A percentile compares a stretch with the other conserved stretches of the same genome.
Evolutionary conservation across 306 rosid genomes (phyloP).

Genomic region (Nissolia schottii): DNA sequence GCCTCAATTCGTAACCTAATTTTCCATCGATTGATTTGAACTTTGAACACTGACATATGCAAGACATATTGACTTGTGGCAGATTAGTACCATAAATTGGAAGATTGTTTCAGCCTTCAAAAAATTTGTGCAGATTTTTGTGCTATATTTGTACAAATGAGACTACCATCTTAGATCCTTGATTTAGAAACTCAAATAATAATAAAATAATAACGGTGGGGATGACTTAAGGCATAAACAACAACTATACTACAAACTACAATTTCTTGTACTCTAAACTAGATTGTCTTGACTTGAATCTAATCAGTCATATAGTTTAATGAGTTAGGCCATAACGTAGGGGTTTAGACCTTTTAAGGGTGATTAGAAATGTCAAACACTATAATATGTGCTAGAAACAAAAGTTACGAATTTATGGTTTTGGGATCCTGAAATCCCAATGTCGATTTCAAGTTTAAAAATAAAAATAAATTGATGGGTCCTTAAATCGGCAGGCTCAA

Average conservation of each 20-base stretch:
- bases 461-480: no score
- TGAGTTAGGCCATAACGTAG: conserved; percentile 20
- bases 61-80: conserved; percentile 7
- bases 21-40: conserved; percentile 26
- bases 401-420: no score
- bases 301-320: not conserved
- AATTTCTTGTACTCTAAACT: conserved; percentile 22
- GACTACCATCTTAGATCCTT: not conserved
- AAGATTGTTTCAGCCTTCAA: not conserved
- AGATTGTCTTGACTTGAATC: conserved; percentile 38
- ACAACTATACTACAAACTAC: conserved; percentile 12
- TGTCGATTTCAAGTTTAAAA: no score
- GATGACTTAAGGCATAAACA: conserved; percentile 8
- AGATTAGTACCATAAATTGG: not conserved
- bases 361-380: no score
- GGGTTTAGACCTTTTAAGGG: no score
- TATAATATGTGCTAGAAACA: no score
- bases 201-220: not conserved
- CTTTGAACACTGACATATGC: conserved; percentile 12
- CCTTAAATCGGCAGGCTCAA: no score
- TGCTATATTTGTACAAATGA: not conserved
- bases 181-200: conserved; percentile 7
- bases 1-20: no score
- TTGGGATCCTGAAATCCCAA: no score
- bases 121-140: not conserved